phyloP scores from a whole-genome alignment of 2,329 filamentous ascomycete species.

The Fusarium mundagurra region DNA sequence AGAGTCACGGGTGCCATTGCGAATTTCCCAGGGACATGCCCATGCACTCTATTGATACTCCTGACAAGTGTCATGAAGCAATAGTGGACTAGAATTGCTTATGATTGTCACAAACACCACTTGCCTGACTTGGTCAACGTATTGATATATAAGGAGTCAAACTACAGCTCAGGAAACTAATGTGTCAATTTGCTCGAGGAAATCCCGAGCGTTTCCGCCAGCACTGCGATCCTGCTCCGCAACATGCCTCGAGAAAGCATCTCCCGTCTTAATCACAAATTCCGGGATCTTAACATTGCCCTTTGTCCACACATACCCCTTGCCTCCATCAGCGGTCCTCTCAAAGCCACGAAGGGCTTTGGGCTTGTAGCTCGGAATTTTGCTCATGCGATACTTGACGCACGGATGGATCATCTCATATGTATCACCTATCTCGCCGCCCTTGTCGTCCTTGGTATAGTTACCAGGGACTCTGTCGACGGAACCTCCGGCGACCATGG shows the following conservation, averaged over 20 bases:
- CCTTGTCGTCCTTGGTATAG: slow-evolving; percentile 27
- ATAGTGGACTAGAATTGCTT: neutral
- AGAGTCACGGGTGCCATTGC: neutral
- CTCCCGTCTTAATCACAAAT: slow-evolving; percentile 35
- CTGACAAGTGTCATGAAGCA: neutral
- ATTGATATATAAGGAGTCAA: neutral
- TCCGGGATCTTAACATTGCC: slow-evolving; percentile 27
- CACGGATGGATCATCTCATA: slow-evolving; percentile 38
- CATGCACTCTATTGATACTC: neutral
- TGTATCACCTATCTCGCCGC: slow-evolving; percentile 18
- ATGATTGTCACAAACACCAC: neutral
- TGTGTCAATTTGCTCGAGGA: slow-evolving; percentile 25
- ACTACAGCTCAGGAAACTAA: neutral
- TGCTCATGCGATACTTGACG: slow-evolving; percentile 38
- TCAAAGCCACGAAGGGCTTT: slow-evolving; percentile 29
- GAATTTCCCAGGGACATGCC: neutral
- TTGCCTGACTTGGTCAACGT: neutral
- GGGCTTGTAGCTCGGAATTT: slow-evolving; percentile 29
- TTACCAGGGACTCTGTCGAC: slow-evolving; percentile 27
- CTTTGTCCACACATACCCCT: slow-evolving; percentile 31
- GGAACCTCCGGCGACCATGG: slow-evolving; percentile 24
- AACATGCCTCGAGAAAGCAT: slow-evolving; percentile 29
- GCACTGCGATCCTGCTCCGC: slow-evolving; percentile 24
- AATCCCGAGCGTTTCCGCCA: slow-evolving; percentile 21
- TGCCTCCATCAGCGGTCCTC: slow-evolving; percentile 10